Evolutionary conservation across 257 asterid species (phyloP).

Genomic region (Przewalskia tangutica): DNA sequence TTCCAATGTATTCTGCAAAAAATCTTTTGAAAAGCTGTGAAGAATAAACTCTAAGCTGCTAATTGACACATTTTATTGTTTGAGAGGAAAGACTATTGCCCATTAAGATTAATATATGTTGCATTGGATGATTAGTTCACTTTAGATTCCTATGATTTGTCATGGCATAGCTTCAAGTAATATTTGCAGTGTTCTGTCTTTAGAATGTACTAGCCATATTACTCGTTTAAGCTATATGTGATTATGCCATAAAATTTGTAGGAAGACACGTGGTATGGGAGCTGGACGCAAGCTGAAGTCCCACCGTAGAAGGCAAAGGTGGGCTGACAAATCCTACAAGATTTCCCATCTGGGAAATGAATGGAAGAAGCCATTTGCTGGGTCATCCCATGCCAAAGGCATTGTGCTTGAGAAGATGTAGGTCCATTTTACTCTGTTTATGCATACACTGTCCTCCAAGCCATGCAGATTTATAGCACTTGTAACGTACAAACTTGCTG

Average conservation of each 20-base stretch:
- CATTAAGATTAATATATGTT: background rate
- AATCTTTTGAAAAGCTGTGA: background rate
- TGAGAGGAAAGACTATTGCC: background rate
- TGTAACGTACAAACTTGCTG: background rate
- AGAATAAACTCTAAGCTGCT: background rate
- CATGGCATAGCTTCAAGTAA: background rate
- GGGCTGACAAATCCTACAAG: slow-evolving; percentile 81
- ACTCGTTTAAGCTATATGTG: background rate
- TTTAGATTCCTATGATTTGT: background rate
- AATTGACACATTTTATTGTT: background rate
- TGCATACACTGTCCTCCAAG: background rate
- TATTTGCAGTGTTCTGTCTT: background rate
- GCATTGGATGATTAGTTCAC: background rate
- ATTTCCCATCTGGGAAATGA: slow-evolving; percentile 71
- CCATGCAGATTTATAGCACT: background rate
- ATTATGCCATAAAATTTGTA: slow-evolving; percentile 3
- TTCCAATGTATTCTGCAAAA: background rate
- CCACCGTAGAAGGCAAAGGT: slow-evolving; percentile 62
- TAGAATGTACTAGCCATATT: background rate
- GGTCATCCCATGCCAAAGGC: slow-evolving; percentile 77
- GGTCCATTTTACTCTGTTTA: background rate
- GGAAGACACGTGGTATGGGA: slow-evolving; percentile 85
- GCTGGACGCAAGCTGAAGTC: slow-evolving; percentile 77
- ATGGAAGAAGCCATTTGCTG: slow-evolving; percentile 85
- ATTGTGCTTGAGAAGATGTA: slow-evolving; percentile 77